A percentile compares a stretch with the other conserved stretches of the same genome.
phyloP scores from a whole-genome alignment of 139 green algal genomes.

The Coelastrella sp. region DNA sequence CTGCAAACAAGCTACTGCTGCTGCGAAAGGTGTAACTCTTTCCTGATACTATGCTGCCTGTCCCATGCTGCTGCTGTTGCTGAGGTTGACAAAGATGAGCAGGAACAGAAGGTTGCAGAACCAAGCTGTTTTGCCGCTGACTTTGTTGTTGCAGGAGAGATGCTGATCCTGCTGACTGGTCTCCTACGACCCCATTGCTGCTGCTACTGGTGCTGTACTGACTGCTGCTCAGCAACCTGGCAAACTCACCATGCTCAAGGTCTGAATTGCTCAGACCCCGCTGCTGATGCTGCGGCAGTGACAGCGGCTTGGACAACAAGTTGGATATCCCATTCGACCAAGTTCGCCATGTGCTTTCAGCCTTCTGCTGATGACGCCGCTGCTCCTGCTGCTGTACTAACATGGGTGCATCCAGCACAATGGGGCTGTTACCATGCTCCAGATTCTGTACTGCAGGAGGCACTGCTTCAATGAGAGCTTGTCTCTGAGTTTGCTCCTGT shows the following conservation, averaged over 20 bases:
- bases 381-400: constrained; percentile 18
- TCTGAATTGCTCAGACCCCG: neutral
- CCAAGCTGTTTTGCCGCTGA: too few species aligned
- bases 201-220: neutral
- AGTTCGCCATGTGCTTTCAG: neutral
- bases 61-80: neutral
- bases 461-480: too few species aligned
- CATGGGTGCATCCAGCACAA: too few species aligned
- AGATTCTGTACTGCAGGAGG: too few species aligned
- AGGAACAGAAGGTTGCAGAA: neutral
- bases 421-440: too few species aligned
- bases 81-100: neutral
- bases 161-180: too few species aligned
- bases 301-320: neutral
- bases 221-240: constrained; percentile 12
- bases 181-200: too few species aligned
- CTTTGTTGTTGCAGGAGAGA: too few species aligned
- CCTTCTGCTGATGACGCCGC: neutral
- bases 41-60: neutral
- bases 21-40: too few species aligned
- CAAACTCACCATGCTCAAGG: neutral
- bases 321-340: neutral
- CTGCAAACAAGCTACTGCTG: neutral
- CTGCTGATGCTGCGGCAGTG: constrained; percentile 7
- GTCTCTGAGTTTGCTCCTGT: too few species aligned